A percentile compares a stretch with the other conserved stretches of the same genome.
Evolutionary conservation across 371 early-diverging fungal genomes (phyloP).

Genomic region (Mortierella sp.): DNA sequence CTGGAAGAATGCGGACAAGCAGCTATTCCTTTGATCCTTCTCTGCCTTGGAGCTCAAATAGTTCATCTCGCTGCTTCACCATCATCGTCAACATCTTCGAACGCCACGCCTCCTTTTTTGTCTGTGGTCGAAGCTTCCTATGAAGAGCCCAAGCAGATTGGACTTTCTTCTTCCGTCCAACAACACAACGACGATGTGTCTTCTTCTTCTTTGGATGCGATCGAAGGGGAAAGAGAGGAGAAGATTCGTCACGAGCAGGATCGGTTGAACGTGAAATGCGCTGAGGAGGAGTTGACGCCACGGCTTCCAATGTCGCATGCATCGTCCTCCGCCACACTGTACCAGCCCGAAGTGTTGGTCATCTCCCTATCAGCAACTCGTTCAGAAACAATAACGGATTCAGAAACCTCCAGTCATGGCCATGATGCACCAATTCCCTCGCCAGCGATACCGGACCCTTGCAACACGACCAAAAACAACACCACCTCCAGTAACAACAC

Average conservation of each 20-base stretch:
- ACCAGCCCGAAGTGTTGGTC: background rate
- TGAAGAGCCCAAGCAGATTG: background rate
- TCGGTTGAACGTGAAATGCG: background rate
- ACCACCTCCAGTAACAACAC: background rate
- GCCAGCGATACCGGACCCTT: background rate
- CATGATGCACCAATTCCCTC: background rate
- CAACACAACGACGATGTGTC: background rate
- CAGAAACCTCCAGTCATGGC: background rate
- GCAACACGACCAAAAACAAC: background rate
- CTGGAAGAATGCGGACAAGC: conserved; percentile 75
- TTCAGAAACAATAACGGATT: background rate
- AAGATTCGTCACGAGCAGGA: background rate
- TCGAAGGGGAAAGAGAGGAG: background rate
- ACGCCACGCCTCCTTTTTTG: background rate
- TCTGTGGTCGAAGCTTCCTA: background rate
- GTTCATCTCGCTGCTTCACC: conserved; percentile 6
- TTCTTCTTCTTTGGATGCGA: background rate
- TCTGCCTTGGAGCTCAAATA: conserved; percentile 79
- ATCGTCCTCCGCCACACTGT: background rate
- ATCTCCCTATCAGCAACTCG: background rate
- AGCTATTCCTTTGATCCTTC: conserved; percentile 77
- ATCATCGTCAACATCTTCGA: background rate
- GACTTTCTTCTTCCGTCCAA: background rate
- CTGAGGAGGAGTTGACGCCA: background rate
- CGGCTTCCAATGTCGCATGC: background rate